Conservation (phyloP, 1,139 yeast genomes). For the Geotrichum australiense region DNA sequence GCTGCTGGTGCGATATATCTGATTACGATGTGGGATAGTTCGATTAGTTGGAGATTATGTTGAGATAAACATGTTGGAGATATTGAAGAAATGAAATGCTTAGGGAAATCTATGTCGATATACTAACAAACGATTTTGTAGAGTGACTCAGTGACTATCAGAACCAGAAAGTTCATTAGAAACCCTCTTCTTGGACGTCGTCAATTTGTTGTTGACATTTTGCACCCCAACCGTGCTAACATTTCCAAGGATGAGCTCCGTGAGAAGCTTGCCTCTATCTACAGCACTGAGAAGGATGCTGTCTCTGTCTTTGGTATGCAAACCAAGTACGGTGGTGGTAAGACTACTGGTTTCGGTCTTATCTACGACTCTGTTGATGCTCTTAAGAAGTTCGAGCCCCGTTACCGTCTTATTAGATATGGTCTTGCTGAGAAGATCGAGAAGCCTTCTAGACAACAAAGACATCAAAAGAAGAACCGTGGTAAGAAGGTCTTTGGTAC, state of each 20-base stretch:
- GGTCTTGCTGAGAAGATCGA: conserved; percentile 95
- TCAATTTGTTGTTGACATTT: conserved; percentile 98
- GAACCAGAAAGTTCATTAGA: conserved; percentile 99
- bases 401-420: conserved; percentile 98
- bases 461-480: conserved; percentile 99
- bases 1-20: too few relatives aligned
- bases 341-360: conserved; percentile 98
- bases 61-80: too few relatives aligned
- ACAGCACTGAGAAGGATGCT: conserved; percentile 98
- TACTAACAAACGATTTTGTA: too few relatives aligned
- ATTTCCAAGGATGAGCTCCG: conserved; percentile 99
- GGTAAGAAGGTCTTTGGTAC: conserved; percentile 99
- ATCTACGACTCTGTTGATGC: conserved; percentile 98
- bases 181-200: conserved; percentile 99
- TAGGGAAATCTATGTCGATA: too few relatives aligned
- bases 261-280: conserved; percentile 90
- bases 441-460: conserved; percentile 98
- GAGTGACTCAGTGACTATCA: conserved; percentile 99
- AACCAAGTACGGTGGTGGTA: conserved; percentile 99
- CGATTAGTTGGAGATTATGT: too few relatives aligned
- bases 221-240: conserved; percentile 99
- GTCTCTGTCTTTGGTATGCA: conserved; percentile 99
- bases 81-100: too few relatives aligned
- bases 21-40: too few relatives aligned
- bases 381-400: conserved; percentile 98